A percentile compares a stretch with the other conserved stretches of the same genome.
Evolutionary conservation across 495 filamentous ascomycete species (phyloP).

Genomic region (Penicillium pulvis): DNA sequence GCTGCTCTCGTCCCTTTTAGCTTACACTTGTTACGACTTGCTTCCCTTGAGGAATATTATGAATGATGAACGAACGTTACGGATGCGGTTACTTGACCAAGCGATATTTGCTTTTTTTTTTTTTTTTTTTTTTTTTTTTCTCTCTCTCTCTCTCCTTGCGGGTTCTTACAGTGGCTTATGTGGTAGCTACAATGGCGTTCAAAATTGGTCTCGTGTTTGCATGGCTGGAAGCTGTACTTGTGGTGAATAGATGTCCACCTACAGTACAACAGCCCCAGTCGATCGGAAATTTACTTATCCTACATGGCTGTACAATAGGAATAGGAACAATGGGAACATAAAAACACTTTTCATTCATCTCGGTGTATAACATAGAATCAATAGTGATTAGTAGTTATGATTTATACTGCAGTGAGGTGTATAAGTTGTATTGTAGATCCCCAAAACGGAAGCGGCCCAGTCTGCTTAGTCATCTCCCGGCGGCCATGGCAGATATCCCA

Average conservation of each 20-base stretch:
- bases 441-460: neutral
- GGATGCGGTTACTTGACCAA: conserved; percentile 10
- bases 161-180: neutral
- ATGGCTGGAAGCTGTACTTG: neutral
- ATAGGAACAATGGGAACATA: conserved; percentile 18
- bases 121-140: neutral
- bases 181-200: conserved; percentile 15
- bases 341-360: neutral
- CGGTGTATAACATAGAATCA: too few species aligned
- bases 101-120: conserved; percentile 6
- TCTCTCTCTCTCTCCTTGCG: neutral
- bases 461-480: conserved; percentile 13
- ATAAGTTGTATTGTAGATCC: neutral
- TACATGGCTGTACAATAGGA: conserved; percentile 30
- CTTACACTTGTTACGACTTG: conserved; percentile 25
- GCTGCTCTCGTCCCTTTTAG: conserved; percentile 16
- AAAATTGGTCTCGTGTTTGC: conserved; percentile 2
- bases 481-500: conserved; percentile 19
- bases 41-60: conserved; percentile 23
- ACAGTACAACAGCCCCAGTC: neutral
- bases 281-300: conserved; percentile 16
- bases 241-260: neutral
- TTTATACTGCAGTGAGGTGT: too few species aligned
- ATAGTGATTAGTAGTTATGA: too few species aligned
- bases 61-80: conserved; percentile 37